Conservation (phyloP, 805 yeast species). For the Suhomyces emberorum region DNA sequence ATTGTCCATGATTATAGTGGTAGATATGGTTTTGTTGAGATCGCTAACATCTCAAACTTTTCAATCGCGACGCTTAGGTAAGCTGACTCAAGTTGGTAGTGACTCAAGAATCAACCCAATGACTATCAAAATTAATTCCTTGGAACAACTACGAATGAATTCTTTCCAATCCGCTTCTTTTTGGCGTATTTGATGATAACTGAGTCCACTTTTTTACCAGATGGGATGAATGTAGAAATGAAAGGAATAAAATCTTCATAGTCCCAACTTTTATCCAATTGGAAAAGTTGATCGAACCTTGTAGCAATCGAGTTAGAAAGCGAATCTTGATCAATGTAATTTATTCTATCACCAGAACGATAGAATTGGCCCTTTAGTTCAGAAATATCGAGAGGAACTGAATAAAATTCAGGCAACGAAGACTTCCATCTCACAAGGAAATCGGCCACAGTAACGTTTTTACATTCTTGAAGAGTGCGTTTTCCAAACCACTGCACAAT, state of each 20-base stretch:
- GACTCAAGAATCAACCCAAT: too few relatives aligned
- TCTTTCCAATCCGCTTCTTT: conserved; percentile 33
- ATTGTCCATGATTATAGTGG: conserved; percentile 22
- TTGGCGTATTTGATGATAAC: conserved; percentile 36
- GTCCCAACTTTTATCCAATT: conserved; percentile 32
- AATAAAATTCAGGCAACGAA: conserved; percentile 59
- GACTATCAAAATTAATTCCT: too few relatives aligned
- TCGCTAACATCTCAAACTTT: not conserved
- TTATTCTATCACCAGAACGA: conserved; percentile 47
- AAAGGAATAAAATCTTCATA: conserved; percentile 39
- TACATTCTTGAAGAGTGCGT: conserved; percentile 35
- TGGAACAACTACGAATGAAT: conserved; percentile 21
- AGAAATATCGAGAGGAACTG: conserved; percentile 53
- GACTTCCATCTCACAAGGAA: conserved; percentile 64
- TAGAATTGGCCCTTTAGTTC: conserved; percentile 55
- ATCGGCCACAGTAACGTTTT: conserved; percentile 39
- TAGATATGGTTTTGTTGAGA: not conserved
- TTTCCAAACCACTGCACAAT: conserved; percentile 66
- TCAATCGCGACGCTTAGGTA: not conserved
- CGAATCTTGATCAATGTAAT: conserved; percentile 47
- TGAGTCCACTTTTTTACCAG: conserved; percentile 36
- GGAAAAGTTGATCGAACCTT: conserved; percentile 22
- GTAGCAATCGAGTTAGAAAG: conserved; percentile 36
- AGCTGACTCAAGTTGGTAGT: too few relatives aligned
- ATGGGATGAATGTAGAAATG: conserved; percentile 27